phyloP scores from a whole-genome alignment of 176 grass and related monocot species.

The Musa itinerans region DNA sequence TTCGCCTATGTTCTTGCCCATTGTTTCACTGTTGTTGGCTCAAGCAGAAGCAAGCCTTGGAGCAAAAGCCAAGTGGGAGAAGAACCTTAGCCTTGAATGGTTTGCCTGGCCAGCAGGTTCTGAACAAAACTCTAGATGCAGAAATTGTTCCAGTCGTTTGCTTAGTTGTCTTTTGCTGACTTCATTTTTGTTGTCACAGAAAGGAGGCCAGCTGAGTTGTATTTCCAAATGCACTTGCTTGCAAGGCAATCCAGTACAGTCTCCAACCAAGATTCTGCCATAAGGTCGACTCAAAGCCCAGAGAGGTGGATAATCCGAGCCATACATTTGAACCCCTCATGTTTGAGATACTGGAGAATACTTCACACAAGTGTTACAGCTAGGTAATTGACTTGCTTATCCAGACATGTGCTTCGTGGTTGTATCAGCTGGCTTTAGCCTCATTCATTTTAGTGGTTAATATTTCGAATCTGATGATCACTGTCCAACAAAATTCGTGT shows the following conservation, averaged over 20 bases:
- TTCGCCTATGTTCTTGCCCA: slow-evolving; percentile 40
- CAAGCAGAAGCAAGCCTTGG: slow-evolving; percentile 90
- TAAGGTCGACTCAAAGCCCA: slow-evolving; percentile 40
- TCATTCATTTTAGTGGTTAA: too few species aligned
- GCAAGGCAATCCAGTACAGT: slow-evolving; percentile 33
- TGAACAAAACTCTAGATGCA: slow-evolving; percentile 13
- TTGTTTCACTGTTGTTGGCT: slow-evolving; percentile 69
- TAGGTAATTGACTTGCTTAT: neutral
- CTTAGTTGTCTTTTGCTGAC: neutral
- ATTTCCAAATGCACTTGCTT: slow-evolving; percentile 93
- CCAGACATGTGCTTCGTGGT: neutral
- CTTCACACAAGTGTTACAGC: slow-evolving; percentile 19
- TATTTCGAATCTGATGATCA: too few species aligned
- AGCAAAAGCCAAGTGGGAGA: slow-evolving; percentile 83
- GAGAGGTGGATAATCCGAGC: slow-evolving; percentile 67
- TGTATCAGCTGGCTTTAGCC: too few species aligned
- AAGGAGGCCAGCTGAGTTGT: slow-evolving; percentile 63
- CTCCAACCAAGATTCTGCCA: slow-evolving; percentile 27
- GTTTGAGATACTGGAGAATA: slow-evolving; percentile 72
- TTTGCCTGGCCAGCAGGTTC: slow-evolving; percentile 76
- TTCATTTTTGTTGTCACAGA: slow-evolving; percentile 33
- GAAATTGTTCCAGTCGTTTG: neutral
- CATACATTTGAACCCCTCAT: slow-evolving; percentile 77
- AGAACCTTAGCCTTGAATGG: slow-evolving; percentile 80
- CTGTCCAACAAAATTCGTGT: too few species aligned